Conservation (phyloP, 2,329 filamentous ascomycete species). For the Monosporascus ibericus region DNA sequence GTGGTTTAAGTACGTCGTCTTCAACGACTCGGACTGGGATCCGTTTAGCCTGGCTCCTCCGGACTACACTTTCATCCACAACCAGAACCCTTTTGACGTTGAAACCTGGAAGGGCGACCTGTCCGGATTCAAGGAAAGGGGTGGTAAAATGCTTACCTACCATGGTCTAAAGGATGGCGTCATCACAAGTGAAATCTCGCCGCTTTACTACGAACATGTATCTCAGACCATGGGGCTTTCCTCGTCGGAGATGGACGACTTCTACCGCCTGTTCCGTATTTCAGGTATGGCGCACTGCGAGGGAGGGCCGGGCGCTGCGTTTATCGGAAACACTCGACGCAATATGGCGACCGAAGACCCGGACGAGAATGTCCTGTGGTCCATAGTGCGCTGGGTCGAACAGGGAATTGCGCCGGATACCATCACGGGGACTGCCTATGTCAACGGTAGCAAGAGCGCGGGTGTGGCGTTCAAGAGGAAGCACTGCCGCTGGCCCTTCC, state of each 20-base stretch:
- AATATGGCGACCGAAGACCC: constrained; percentile 22
- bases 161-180: constrained; percentile 38
- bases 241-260: constrained; percentile 27
- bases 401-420: constrained; percentile 32
- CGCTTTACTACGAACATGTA: constrained; percentile 41
- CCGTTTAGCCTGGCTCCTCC: constrained; percentile 27
- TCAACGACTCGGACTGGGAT: constrained; percentile 37
- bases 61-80: constrained; percentile 25
- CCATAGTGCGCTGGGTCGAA: constrained; percentile 43
- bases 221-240: constrained; percentile 31
- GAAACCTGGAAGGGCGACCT: constrained; percentile 29
- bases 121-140: constrained; percentile 27
- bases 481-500: constrained; percentile 11
- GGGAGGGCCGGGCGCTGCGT: constrained; percentile 38
- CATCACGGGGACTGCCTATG: constrained; percentile 13
- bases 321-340: constrained; percentile 19
- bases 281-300: constrained; percentile 42
- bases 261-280: constrained; percentile 39
- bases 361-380: constrained; percentile 36
- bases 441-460: constrained; percentile 6
- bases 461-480: constrained; percentile 9
- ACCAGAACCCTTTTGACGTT: constrained; percentile 16
- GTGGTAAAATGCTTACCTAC: constrained; percentile 32
- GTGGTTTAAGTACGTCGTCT: constrained; percentile 43
- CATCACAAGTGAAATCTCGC: constrained; percentile 37